These are phyloP conservation scores for Coemansia sp. DNA, from an alignment of 192 early-diverging fungal genomes.

Conservation along the genomic window DNA sequence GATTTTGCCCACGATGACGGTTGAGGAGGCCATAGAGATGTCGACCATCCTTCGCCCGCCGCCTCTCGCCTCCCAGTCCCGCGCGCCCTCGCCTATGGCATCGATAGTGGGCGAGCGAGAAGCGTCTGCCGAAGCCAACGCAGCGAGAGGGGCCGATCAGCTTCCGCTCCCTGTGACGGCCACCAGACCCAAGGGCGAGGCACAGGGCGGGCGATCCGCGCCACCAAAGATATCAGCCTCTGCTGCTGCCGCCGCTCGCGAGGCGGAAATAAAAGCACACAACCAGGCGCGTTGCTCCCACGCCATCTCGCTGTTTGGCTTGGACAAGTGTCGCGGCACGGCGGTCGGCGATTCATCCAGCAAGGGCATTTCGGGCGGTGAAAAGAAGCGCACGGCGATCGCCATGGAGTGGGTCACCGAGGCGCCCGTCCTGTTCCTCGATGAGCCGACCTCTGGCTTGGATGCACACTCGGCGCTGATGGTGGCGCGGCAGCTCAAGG, in stretches of 20 bases:
- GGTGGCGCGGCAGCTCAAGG: conserved; percentile 50
- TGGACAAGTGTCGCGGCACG: conserved; percentile 68
- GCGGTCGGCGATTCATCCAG: conserved; percentile 60
- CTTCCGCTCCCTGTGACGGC: conserved; percentile 24
- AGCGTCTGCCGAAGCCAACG: neutral
- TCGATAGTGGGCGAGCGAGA: neutral
- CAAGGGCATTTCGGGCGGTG: conserved; percentile 74
- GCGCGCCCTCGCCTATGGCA: neutral
- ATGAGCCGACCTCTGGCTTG: conserved; percentile 74
- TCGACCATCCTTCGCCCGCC: conserved; percentile 57
- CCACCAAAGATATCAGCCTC: conserved; percentile 23
- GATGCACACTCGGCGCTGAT: conserved; percentile 58
- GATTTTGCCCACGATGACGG: conserved; percentile 67
- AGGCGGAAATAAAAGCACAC: conserved; percentile 6
- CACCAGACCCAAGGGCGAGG: neutral
- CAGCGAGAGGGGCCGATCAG: conserved; percentile 33
- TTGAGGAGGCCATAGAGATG: conserved; percentile 74
- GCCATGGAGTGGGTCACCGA: conserved; percentile 72
- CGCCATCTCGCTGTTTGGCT: conserved; percentile 59
- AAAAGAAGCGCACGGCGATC: conserved; percentile 71
- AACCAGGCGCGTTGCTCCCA: conserved; percentile 51
- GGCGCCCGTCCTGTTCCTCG: conserved; percentile 64
- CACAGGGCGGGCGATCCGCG: conserved; percentile 4
- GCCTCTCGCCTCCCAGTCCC: conserved; percentile 8
- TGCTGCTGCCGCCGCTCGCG: neutral